Conservation (phyloP, 371 early-diverging fungal species). For the Lichtheimia corymbifera region DNA sequence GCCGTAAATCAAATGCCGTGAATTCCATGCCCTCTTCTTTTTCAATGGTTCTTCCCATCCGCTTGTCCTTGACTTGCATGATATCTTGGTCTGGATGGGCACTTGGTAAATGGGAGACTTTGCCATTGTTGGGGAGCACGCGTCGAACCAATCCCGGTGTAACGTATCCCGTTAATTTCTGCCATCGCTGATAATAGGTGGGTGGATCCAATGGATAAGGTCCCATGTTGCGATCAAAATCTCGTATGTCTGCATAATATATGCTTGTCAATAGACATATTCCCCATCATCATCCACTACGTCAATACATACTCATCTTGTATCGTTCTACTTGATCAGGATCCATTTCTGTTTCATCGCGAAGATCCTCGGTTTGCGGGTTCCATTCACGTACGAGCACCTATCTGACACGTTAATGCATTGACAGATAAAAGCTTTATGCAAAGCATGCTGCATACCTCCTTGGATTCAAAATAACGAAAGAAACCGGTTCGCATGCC, state of each 20-base stretch:
- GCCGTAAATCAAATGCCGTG: constrained; percentile 72
- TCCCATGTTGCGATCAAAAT: constrained; percentile 83
- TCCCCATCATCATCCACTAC: neutral
- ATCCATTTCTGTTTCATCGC: constrained; percentile 50
- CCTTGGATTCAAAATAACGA: constrained; percentile 62
- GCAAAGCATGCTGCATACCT: constrained; percentile 42
- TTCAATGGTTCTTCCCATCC: constrained; percentile 40
- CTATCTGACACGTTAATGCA: constrained; percentile 43
- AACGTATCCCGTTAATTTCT: constrained; percentile 67
- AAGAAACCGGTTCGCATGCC: constrained; percentile 80
- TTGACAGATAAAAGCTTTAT: neutral
- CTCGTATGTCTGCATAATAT: constrained; percentile 60
- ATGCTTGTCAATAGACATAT: constrained; percentile 3
- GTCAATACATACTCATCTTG: constrained; percentile 33
- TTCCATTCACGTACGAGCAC: constrained; percentile 74
- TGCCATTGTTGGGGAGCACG: constrained; percentile 66
- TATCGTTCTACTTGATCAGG: constrained; percentile 48
- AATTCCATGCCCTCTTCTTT: constrained; percentile 58
- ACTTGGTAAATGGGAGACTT: constrained; percentile 47
- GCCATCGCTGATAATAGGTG: constrained; percentile 72
- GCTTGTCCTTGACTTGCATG: constrained; percentile 24
- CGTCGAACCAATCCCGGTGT: constrained; percentile 51
- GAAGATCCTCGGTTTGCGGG: constrained; percentile 55
- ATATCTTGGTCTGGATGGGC: constrained; percentile 14
- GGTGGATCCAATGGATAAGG: constrained; percentile 81